These are phyloP conservation scores for Rutstroemia sp. DNA, from an alignment of 2,329 filamentous ascomycete genomes.

Conservation along the genomic window DNA sequence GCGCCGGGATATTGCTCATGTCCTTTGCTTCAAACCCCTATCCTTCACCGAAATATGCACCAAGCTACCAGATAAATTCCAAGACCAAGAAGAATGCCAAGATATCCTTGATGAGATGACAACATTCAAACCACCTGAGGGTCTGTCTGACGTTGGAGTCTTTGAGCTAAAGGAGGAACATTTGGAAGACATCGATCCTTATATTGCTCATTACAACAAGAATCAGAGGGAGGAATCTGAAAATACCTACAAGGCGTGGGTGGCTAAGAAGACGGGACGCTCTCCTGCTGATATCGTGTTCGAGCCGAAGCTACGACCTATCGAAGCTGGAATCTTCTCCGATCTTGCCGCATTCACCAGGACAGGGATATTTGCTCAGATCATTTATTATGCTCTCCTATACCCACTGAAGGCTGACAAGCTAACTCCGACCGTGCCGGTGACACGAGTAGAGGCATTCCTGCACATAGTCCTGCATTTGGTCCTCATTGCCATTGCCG, in stretches of 20 bases:
- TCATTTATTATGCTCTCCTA: slow-evolving; percentile 80
- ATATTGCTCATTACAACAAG: slow-evolving; percentile 91
- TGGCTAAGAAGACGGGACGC: slow-evolving; percentile 82
- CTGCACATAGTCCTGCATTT: slow-evolving; percentile 87
- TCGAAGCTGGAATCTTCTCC: slow-evolving; percentile 70
- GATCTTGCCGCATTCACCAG: slow-evolving; percentile 72
- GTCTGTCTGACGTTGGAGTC: slow-evolving; percentile 83
- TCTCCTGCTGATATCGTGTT: slow-evolving; percentile 78
- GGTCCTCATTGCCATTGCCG: slow-evolving; percentile 74
- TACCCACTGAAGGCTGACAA: slow-evolving; percentile 67
- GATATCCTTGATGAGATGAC: slow-evolving; percentile 81
- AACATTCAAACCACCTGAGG: slow-evolving; percentile 82
- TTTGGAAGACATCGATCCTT: slow-evolving; percentile 85
- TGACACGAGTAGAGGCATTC: slow-evolving; percentile 82
- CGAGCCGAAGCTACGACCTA: slow-evolving; percentile 74
- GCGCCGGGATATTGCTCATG: slow-evolving; percentile 84
- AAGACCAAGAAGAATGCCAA: slow-evolving; percentile 84
- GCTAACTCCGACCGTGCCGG: slow-evolving; percentile 66
- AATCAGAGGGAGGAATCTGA: slow-evolving; percentile 97
- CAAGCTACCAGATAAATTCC: slow-evolving; percentile 81
- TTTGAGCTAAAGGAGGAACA: slow-evolving; percentile 87
- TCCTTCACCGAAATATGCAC: slow-evolving; percentile 87
- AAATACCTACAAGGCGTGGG: slow-evolving; percentile 75
- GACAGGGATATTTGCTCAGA: slow-evolving; percentile 79
- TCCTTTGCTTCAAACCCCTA: slow-evolving; percentile 91